Evolutionary conservation across 1,284 basidiomycete species (phyloP), one percentile per base, ranked within the genome.

Genomic region (Ustilago trichophora): DNA sequence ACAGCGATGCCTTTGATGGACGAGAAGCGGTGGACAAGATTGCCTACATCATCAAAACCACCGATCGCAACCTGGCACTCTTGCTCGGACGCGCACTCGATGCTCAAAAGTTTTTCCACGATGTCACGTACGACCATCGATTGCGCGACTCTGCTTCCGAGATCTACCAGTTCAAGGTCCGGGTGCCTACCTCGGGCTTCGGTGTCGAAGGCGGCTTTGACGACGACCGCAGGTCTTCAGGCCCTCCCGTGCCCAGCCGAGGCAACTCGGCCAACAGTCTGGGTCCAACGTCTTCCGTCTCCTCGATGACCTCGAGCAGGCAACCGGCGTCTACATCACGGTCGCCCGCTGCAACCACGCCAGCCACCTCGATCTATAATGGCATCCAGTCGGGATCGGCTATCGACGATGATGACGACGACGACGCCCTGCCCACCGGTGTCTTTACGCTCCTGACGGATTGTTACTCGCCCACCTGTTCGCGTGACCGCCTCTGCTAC

Each of bases 41-140:
- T 71, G 90, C 92, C 16, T 92, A 94, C 78, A 95, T 98, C 82
- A 97, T 98, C 86, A 95, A 94, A 83, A 98, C 95, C 3, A 93
- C 92, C 6, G 96, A 99, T 83, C 87, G 96, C 16, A 98, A 97
- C 82, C 87, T 99, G 19, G 96, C 96, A 4, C 84, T 98, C 38
- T 85, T 99, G 3, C 87, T 98, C 10, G 96, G 96, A 12, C 87
- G 96, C 42, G 93, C 95, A 6, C 85, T 99, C 52, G 96, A 98
- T 80, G 91, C 93, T 12, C 96, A 98, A 84, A 98, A 98, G 84
- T 98, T 95, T 84, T 98, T 98, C 82, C 96, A 99, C 82, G 96
- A 98, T 77, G 96, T 98, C 68, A 97, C 95, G 7, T 99, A 98
- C 81, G 94, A 98, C 78, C 96, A 98, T 82, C 89, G 95, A 12